Conservation (phyloP, 768 basidiomycete genomes). For the Dendrothele bispora region DNA sequence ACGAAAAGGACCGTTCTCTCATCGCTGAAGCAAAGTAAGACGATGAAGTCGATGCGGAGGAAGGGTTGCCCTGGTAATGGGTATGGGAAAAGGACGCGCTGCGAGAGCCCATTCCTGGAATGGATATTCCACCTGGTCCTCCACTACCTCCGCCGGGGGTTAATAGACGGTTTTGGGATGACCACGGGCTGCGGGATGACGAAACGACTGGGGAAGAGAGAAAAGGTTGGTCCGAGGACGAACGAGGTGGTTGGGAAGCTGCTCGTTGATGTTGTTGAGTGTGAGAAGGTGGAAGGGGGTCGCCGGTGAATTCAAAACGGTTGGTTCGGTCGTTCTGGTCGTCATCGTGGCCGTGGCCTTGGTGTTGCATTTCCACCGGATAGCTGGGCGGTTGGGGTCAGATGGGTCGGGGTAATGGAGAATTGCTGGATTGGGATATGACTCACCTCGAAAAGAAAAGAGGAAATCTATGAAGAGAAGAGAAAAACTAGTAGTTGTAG, state of each 20-base stretch:
- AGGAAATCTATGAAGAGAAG: too few relatives aligned
- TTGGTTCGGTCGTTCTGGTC: too few relatives aligned
- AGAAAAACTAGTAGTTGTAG: too few relatives aligned
- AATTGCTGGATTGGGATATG: too few relatives aligned
- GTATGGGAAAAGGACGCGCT: constrained; percentile 65
- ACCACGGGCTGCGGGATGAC: constrained; percentile 32
- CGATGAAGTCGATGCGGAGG: not conserved
- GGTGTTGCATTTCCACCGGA: too few relatives aligned
- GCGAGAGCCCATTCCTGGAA: constrained; percentile 61
- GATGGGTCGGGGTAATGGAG: too few relatives aligned
- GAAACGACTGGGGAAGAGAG: not conserved
- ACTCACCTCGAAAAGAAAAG: too few relatives aligned
- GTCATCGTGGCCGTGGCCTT: too few relatives aligned
- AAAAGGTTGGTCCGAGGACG: not conserved
- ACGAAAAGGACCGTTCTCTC: constrained; percentile 68
- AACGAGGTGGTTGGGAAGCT: constrained; percentile 8
- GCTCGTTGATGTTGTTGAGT: constrained; percentile 5
- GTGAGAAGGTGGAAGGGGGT: too few relatives aligned
- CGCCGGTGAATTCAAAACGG: too few relatives aligned
- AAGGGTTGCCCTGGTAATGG: constrained; percentile 37
- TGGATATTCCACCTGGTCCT: constrained; percentile 32
- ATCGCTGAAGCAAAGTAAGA: constrained; percentile 59
- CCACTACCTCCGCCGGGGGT: not conserved
- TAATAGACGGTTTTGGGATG: constrained; percentile 36
- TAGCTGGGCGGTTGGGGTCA: too few relatives aligned